phyloP scores from a whole-genome alignment of 257 asterid species.

The Osmanthus fragrans region DNA sequence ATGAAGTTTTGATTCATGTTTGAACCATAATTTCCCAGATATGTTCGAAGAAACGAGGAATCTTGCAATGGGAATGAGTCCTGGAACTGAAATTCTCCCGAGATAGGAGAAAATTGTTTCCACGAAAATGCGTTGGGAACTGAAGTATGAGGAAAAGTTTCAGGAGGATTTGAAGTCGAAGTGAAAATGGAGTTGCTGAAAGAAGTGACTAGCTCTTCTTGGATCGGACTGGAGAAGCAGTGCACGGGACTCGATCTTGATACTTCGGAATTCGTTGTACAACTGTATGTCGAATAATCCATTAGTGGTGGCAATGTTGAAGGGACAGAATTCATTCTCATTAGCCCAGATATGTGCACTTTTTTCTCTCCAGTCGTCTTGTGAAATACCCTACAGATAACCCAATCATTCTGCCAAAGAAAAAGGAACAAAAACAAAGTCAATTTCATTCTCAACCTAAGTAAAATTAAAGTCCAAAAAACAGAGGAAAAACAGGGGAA shows the following conservation, averaged over 20 bases:
- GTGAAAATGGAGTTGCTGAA: constrained; percentile 28
- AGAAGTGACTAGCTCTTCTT: constrained; percentile 35
- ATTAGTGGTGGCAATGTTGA: constrained; percentile 59
- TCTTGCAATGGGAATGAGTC: constrained; percentile 32
- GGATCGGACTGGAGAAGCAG: constrained; percentile 82
- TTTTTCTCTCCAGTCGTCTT: constrained; percentile 79
- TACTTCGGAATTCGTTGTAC: constrained; percentile 17
- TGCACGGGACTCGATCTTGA: constrained; percentile 60
- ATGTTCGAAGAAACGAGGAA: constrained; percentile 28
- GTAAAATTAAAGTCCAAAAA: background rate
- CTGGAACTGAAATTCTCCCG: constrained; percentile 34
- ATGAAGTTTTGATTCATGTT: constrained; percentile 34
- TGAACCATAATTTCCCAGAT: constrained; percentile 41
- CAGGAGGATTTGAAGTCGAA: constrained; percentile 32
- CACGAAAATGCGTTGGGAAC: constrained; percentile 27
- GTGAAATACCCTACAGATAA: constrained; percentile 84
- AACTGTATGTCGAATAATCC: constrained; percentile 45
- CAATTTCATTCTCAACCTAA: background rate
- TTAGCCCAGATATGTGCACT: constrained; percentile 63
- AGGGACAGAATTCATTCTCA: constrained; percentile 31
- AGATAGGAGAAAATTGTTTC: constrained; percentile 41
- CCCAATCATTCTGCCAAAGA: constrained; percentile 80
- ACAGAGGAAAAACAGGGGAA: constrained; percentile 19
- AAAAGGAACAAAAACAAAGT: background rate
- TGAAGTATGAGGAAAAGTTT: constrained; percentile 28